Evolutionary conservation across 768 basidiomycete species (phyloP), one percentile per base, ranked within the genome.

Genomic region (Boletus insuetus): DNA sequence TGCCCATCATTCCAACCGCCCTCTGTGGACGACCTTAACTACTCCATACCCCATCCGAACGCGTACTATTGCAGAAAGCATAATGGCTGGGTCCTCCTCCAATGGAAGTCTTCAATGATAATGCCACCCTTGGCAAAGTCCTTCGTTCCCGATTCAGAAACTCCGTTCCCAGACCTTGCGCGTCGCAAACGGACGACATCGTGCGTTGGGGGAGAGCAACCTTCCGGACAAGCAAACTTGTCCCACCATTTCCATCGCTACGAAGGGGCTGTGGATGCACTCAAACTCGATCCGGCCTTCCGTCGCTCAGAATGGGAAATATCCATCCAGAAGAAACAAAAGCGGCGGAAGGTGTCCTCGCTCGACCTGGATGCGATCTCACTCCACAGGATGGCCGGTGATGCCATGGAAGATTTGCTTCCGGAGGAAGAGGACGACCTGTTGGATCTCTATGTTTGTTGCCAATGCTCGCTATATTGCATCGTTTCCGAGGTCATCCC

Each of bases 191-290:
- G 68, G 64, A 69, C 77, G 50, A 26, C 58, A 40, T 82, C 81
- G 3, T 91, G 89, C 64, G 66, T 85, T 19, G 80, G 74, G 3
- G 74, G 64, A 8, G 78, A 78, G n/a, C 75, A 80, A 42, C 68
- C 76, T 0, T 78, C 77, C 53, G 79, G 61, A 45, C 73, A 57
- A 49, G 57, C 63, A 29, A 89, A 91, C 69, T 74, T 79, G 64
- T 87, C 89, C 0, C 91, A 94, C 63, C 91, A 94, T 65, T 92
- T 89, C 62, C 91, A 94, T 67, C 79, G 77, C 51, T 92, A 91
- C 61, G 77, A 77, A 48, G 81, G 77, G 57, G 87, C 87, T 3
- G 79, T 91, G 31, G 86, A 90, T 64, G 78, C 86, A n/a, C 73
- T 77, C 44, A 82, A 81, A 58, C 79, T 93, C 20, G 82, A 79